phyloP scores from a whole-genome alignment of 139 green algal species.

The Volvox reticuliferus region DNA sequence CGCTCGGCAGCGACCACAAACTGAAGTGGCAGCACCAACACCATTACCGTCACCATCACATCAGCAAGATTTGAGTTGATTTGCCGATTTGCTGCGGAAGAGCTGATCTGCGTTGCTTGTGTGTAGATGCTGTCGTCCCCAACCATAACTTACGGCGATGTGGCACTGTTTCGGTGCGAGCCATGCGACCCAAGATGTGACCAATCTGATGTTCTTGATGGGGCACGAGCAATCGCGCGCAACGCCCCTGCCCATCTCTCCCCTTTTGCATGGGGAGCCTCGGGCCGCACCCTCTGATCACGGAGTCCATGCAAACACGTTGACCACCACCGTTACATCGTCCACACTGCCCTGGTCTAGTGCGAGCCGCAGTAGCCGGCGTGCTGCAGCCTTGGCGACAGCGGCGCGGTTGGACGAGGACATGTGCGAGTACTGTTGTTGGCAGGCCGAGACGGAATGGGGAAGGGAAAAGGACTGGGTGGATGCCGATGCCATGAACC shows the following conservation, averaged over 20 bases:
- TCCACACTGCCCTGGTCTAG: constrained; percentile 41
- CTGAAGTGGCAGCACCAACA: no score
- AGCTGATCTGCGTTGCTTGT: neutral
- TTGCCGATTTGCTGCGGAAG: neutral
- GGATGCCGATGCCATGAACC: no score
- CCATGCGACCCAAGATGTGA: no score
- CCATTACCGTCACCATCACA: no score
- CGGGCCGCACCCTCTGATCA: neutral
- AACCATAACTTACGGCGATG: no score
- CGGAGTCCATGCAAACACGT: constrained; percentile 26
- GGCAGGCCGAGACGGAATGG: neutral
- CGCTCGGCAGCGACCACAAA: no score
- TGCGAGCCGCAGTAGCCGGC: constrained; percentile 33
- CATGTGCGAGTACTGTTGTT: constrained; percentile 30
- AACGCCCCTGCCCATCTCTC: no score
- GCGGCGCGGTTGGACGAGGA: neutral
- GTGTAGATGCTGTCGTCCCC: neutral
- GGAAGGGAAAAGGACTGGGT: neutral
- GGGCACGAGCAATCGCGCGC: no score
- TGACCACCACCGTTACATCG: constrained; percentile 46
- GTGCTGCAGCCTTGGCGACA: constrained; percentile 9
- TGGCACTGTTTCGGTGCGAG: no score
- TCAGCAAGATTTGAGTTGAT: neutral
- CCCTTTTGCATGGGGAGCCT: neutral
- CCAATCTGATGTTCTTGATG: no score